phyloP scores from a whole-genome alignment of 805 yeast genomes.

The Candida tallmaniae region DNA sequence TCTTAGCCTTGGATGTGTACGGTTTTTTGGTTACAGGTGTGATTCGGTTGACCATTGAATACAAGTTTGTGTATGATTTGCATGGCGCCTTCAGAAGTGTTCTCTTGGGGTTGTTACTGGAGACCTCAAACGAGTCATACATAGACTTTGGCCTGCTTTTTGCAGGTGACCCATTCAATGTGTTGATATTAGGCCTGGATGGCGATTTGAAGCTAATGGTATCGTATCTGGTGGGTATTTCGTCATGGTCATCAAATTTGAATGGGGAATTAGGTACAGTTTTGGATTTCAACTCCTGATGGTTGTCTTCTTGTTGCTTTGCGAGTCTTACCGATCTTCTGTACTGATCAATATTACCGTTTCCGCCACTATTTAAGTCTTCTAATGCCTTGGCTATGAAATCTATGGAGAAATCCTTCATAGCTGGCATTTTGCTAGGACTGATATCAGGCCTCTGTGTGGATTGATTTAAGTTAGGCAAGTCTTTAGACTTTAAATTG shows the following conservation, averaged over 20 bases:
- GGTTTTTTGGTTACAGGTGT: slow-evolving; percentile 30
- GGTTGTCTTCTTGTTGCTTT: slow-evolving; percentile 9
- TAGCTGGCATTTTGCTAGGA: slow-evolving; percentile 25
- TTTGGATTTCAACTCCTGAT: slow-evolving; percentile 10
- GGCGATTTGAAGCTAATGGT: slow-evolving; percentile 17
- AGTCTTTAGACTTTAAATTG: slow-evolving; percentile 29
- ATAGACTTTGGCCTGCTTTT: slow-evolving; percentile 22
- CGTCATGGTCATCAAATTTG: slow-evolving; percentile 25
- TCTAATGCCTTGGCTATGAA: slow-evolving; percentile 44
- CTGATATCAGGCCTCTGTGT: slow-evolving; percentile 3
- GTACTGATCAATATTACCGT: slow-evolving; percentile 39
- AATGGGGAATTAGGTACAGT: slow-evolving; percentile 14
- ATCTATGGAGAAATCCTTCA: slow-evolving; percentile 42
- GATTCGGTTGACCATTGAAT: slow-evolving; percentile 19
- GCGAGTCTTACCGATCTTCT: slow-evolving; percentile 32
- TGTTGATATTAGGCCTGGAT: not conserved
- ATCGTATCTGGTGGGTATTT: slow-evolving; percentile 35
- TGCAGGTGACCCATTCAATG: slow-evolving; percentile 11
- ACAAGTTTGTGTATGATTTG: slow-evolving; percentile 30
- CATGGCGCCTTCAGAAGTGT: slow-evolving; percentile 29
- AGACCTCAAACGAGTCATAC: slow-evolving; percentile 14
- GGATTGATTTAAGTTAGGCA: slow-evolving; percentile 14
- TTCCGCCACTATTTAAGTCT: slow-evolving; percentile 41
- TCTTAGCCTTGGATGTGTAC: slow-evolving; percentile 32
- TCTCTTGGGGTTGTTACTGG: slow-evolving; percentile 12